Evolutionary conservation across 2,329 filamentous ascomycete species (phyloP).

Genomic region (Trichothecium roseum): DNA sequence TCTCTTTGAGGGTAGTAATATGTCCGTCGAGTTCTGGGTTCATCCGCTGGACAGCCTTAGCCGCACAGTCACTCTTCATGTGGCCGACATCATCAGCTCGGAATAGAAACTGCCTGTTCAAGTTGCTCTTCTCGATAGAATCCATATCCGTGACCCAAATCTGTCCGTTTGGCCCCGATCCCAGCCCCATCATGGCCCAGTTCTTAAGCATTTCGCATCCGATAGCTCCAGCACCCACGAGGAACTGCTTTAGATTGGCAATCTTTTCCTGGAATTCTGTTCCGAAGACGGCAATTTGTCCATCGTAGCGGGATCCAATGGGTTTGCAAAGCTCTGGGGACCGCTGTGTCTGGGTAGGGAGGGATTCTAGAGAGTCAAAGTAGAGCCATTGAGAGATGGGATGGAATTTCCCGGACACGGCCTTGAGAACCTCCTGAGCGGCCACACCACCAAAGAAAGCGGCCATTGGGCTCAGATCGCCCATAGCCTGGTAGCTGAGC

Average conservation of each 20-base stretch:
- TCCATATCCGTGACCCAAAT: conserved; percentile 97
- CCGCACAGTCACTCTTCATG: conserved; percentile 93
- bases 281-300: conserved; percentile 93
- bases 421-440: conserved; percentile 92
- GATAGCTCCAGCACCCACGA: conserved; percentile 93
- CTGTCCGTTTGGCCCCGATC: conserved; percentile 75
- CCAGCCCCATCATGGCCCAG: conserved; percentile 97
- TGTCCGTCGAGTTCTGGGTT: conserved; percentile 86
- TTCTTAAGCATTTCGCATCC: conserved; percentile 99
- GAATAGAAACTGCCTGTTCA: conserved; percentile 97
- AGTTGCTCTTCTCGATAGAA: conserved; percentile 96
- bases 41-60: conserved; percentile 84
- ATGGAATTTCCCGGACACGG: conserved; percentile 94
- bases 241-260: conserved; percentile 79
- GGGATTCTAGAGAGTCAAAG: conserved; percentile 93
- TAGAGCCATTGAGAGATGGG: conserved; percentile 96
- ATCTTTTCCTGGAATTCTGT: conserved; percentile 91
- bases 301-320: conserved; percentile 78
- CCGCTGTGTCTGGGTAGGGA: conserved; percentile 64
- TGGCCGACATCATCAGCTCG: conserved; percentile 85
- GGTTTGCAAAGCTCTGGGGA: conserved; percentile 86
- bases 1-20: conserved; percentile 76
- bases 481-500: conserved; percentile 85
- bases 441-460: conserved; percentile 91
- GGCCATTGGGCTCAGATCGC: conserved; percentile 84